Base-by-base conservation (phyloP, 2,329 filamentous ascomycete genomes). In the Calonectria pseudoreteaudii region DNA sequence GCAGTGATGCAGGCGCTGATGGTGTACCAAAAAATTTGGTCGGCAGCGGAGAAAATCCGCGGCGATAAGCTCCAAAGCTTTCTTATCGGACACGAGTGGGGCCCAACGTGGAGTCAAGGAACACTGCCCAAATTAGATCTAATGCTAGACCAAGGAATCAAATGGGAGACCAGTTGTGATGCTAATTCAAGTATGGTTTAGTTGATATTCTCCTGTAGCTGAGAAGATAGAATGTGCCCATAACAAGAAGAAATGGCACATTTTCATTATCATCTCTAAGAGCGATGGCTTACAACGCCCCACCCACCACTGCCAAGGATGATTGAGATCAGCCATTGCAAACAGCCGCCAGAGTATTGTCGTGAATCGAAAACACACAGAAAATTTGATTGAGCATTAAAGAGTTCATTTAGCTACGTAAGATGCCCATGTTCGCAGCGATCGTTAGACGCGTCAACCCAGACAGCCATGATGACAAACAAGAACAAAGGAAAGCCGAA, bases 401-500 rank as follows among this genome's bases (percentile, higher is more conserved):
- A 81, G 78, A 78, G 79, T 83, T 83, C 82, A 82, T 85, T 71
- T 84, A 84, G 79, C 83, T 84, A 85, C 82, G 81, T 85, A 83
- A 82, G 78, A 80, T 80, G 79, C 82, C 77, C 73, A 77, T 80
- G 78, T 82, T 70, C 81, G 80, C 81, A 85, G 82, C 80, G 82
- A 82, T 83, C 81, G 81, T 84, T 81, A 78, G 80, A 83, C 80
- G 81, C 82, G 84, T 82, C 80, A 82, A 81, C 79, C 80, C 80
- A 81, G 77, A 81, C 80, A 81, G 81, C 80, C 80, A 79, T 84
- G 81, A 81, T 83, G 80, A 83, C 80, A 84, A 83, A 83, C 77
- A 84, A 82, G 79, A 83, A 84, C 81, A 85, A 83, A 83, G 81
- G 82, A 83, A 84, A 85, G 81, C 79, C 79, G 81, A 83, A 83